phyloP scores from a whole-genome alignment of 495 filamentous ascomycete genomes.

The Copromyces sp. region DNA sequence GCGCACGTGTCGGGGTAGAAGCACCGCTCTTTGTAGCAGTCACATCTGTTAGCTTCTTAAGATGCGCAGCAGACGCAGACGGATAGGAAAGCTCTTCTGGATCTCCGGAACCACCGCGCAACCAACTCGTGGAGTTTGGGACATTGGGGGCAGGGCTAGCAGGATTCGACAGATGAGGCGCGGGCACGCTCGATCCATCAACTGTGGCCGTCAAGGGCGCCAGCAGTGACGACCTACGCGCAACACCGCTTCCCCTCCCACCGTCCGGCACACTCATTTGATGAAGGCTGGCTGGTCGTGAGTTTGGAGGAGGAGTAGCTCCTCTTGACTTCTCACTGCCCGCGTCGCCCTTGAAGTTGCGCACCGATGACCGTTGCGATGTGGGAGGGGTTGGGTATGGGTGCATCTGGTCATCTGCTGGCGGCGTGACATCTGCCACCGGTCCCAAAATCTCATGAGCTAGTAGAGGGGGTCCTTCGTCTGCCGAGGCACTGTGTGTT shows the following conservation, averaged over 20 bases:
- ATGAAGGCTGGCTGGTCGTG: slow-evolving; percentile 21
- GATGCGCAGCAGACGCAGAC: slow-evolving; percentile 51
- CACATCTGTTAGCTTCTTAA: slow-evolving; percentile 82
- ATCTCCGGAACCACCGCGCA: slow-evolving; percentile 36
- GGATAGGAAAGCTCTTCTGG: slow-evolving; percentile 43
- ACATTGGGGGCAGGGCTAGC: slow-evolving; percentile 46
- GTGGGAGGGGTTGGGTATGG: slow-evolving; percentile 48
- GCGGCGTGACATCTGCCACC: slow-evolving; percentile 22
- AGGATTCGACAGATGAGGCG: slow-evolving; percentile 68
- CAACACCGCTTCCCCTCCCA: slow-evolving; percentile 22
- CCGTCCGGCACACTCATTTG: slow-evolving; percentile 33
- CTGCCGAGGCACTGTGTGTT: slow-evolving; percentile 17
- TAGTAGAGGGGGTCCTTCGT: slow-evolving; percentile 41
- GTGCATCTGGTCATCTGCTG: slow-evolving; percentile 26
- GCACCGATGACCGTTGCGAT: slow-evolving; percentile 46
- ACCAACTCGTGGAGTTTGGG: slow-evolving; percentile 43
- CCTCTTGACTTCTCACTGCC: slow-evolving; percentile 31
- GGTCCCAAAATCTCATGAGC: slow-evolving; percentile 38
- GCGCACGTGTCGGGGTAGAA: slow-evolving; percentile 74
- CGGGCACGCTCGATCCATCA: slow-evolving; percentile 54
- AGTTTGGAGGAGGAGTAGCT: slow-evolving; percentile 14
- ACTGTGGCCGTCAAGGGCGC: slow-evolving; percentile 58
- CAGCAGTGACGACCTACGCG: slow-evolving; percentile 39
- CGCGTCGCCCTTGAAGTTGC: slow-evolving; percentile 35
- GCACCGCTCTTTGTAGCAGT: slow-evolving; percentile 76